Evolutionary conservation across 805 yeast species (phyloP).

Genomic region (Wickerhamiella bombiphila): DNA sequence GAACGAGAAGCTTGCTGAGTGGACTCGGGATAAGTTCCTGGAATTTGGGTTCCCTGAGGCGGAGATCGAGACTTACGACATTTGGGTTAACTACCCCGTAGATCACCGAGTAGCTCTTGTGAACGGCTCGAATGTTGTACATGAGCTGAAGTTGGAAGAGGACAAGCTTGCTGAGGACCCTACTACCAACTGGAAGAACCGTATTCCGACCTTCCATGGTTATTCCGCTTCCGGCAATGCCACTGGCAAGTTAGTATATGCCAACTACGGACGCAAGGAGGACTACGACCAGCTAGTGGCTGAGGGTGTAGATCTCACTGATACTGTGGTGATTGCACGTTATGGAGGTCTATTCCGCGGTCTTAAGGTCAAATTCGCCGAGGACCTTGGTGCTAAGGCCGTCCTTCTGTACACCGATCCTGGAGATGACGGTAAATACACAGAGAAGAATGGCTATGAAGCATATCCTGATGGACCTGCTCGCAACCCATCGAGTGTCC

Average conservation of each 20-base stretch:
- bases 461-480: slow-evolving; percentile 69
- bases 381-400: slow-evolving; percentile 53
- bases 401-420: slow-evolving; percentile 60
- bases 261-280: slow-evolving; percentile 49
- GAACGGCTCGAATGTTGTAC: slow-evolving; percentile 22
- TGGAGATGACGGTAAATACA: slow-evolving; percentile 36
- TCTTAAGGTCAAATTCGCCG: slow-evolving; percentile 61
- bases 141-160: slow-evolving; percentile 40
- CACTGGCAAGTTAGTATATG: slow-evolving; percentile 50
- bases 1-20: slow-evolving; percentile 30
- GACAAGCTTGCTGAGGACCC: slow-evolving; percentile 40
- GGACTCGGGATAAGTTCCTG: slow-evolving; percentile 42
- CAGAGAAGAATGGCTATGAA: slow-evolving; percentile 41
- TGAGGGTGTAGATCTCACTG: slow-evolving; percentile 37
- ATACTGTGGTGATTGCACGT: slow-evolving; percentile 49
- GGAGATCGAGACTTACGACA: slow-evolving; percentile 41
- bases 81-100: slow-evolving; percentile 50
- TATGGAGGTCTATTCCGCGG: slow-evolving; percentile 61
- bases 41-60: slow-evolving; percentile 42
- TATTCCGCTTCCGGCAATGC: slow-evolving; percentile 65
- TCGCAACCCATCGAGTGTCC: slow-evolving; percentile 59
- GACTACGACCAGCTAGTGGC: slow-evolving; percentile 39
- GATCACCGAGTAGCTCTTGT: slow-evolving; percentile 37
- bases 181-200: slow-evolving; percentile 31
- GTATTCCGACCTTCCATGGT: slow-evolving; percentile 61